Conservation (phyloP, 495 filamentous ascomycete species). For the Neurospora sp. region DNA sequence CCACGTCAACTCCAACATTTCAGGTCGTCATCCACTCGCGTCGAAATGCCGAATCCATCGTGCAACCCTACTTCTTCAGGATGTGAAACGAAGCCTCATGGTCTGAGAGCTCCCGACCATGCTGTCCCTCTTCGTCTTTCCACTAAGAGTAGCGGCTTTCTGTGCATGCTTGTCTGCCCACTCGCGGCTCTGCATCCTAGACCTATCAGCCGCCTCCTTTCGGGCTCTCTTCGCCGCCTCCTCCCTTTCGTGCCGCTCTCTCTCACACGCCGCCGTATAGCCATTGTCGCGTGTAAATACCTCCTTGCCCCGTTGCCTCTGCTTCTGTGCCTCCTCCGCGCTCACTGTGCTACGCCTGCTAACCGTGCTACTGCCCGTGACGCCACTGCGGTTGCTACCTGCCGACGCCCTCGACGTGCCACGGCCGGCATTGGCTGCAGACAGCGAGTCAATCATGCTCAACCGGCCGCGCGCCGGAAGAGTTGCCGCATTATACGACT, state of each 20-base stretch:
- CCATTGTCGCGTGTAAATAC: conserved; percentile 48
- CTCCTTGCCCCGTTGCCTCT: conserved; percentile 46
- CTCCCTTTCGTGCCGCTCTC: conserved; percentile 46
- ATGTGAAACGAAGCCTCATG: neutral
- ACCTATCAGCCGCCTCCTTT: conserved; percentile 55
- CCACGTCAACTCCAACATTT: neutral
- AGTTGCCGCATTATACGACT: neutral
- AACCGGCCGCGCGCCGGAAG: neutral
- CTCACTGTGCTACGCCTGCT: conserved; percentile 28
- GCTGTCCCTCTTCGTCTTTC: neutral
- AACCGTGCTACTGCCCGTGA: conserved; percentile 3
- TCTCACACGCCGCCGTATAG: conserved; percentile 38
- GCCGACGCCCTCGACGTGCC: conserved; percentile 14
- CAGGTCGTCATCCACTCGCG: neutral
- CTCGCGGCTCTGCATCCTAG: conserved; percentile 49
- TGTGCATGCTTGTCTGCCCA: conserved; percentile 56
- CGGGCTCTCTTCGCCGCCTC: conserved; percentile 46
- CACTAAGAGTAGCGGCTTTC: neutral
- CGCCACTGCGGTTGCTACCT: conserved; percentile 8
- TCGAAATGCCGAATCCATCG: neutral
- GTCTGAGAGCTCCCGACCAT: neutral
- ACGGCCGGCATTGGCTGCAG: conserved; percentile 10
- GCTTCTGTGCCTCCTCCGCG: conserved; percentile 38
- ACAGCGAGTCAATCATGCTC: neutral
- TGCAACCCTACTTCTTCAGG: neutral